Base-by-base conservation (phyloP, 2,329 filamentous ascomycete species). In the Nannizzia gypsea region DNA sequence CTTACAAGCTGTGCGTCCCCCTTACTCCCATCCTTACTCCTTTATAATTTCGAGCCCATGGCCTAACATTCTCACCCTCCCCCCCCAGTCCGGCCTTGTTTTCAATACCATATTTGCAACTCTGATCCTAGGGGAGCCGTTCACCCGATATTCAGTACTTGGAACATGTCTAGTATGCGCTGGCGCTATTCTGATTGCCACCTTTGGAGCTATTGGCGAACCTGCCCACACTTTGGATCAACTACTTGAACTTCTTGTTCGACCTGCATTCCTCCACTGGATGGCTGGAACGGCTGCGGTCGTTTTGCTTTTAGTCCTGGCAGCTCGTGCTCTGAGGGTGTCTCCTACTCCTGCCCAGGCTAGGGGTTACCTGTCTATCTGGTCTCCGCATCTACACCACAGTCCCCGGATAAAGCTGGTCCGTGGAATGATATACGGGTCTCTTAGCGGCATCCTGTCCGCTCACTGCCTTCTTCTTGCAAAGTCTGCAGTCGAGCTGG, bases 61-160 rank as follows among this genome's bases (percentile, higher is more conserved):
- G 59, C 8, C 59, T 64, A 54, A 61, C 50, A 38, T 24, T 36
- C 40, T 17, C 38, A 6, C n/a, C 1, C 31, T 34, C 11, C 31
- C 31, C 31, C 34, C 66, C 31, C 66, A 82, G 71, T 95, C 92
- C 2, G 93, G 93, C 50, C 81, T 99, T 59, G 93, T 99, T 63
- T 99, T 99, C 80, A 99, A 99, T 78, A 96, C 92, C 60, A 90
- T 97, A 73, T 96, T 95, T 80, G 93, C 93, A 63, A 95, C 90
- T 50, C 77, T 97, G 60, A 89, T 97, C 68, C 82, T 99, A 55
- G 86, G 88, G 69, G 92, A 99, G 74, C 89, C 91, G 3, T 99
- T 97, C 74, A 97, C 93, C 58, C 83, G 83, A 71, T 95, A 90
- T 81, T 96, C 92, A n/a, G 80, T 95, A 40, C 83, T 89, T 68